Base-by-base conservation (phyloP, 768 basidiomycete species). In the Astraeus odoratus region DNA sequence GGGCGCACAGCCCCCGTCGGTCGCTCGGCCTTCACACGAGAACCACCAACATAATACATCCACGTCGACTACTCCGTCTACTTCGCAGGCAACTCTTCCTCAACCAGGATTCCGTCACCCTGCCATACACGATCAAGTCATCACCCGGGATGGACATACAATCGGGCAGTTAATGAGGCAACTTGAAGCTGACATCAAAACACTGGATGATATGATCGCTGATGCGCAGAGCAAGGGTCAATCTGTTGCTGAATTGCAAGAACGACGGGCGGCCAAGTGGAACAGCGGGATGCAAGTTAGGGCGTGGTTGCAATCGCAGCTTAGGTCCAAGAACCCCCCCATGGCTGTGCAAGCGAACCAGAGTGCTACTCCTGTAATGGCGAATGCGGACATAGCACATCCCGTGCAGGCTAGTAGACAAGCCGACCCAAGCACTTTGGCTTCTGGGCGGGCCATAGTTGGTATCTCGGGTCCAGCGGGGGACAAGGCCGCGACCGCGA, bases 121-220 rank as follows among this genome's bases (percentile, higher is more conserved):
- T 8, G 51, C 50, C 3, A 4, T 54, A n/a, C 38, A 50, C n/a
- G 58, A 55, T 2, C 60, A 52, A 25, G 42, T 45, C 5, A 48
- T 52, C 39, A 12, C 25, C 8, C 24, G 45, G 24, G 34, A 22
- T 10, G 53, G 47, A 1, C 1, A 48, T 15, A 64, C 24, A 36
- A 51, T 60, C 34, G 42, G 47, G 36, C 58, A 58, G 18, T 20
- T 61, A 48, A 34, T 60, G 44, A 53, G 42, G 20, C 18, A 57
- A 1, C 16, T 41, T 13, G 39, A 41, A 3, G 8, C 16, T 18
- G 27, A 39, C 9, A 31, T 61, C 15, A n/a, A 5, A 5, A 4
- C 3, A 5, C 23, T 55, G 8, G 59, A 66, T 0, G 9, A 19
- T 8, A 48, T 44, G 34, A 49, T 64, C 19, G 29, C 43, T 23